Evolutionary conservation across 108 stramenopile genomes (phyloP).

Genomic region (Cylindrotheca closterium): DNA sequence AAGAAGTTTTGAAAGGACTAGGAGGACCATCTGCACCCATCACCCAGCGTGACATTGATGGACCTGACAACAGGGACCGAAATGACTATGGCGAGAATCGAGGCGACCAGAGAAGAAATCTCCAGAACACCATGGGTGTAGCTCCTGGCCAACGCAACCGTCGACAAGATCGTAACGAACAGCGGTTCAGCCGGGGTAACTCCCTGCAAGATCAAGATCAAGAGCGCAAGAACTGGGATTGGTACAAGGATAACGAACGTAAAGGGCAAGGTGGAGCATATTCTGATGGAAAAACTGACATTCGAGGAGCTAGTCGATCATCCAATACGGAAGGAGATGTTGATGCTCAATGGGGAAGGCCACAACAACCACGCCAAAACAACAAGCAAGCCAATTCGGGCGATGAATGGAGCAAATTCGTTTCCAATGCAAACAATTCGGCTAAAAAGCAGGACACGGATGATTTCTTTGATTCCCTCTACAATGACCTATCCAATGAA

Average conservation of each 20-base stretch:
- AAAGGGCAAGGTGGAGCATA: conserved; percentile 30
- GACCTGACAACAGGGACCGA: conserved; percentile 18
- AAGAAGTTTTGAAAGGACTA: conserved; percentile 64
- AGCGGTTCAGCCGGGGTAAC: conserved; percentile 29
- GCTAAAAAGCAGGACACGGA: conserved; percentile 39
- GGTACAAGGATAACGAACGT: conserved; percentile 68
- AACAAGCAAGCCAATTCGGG: conserved; percentile 17
- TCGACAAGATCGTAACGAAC: conserved; percentile 63
- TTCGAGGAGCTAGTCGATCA: conserved; percentile 6
- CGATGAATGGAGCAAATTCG: conserved; percentile 54
- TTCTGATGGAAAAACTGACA: conserved; percentile 19
- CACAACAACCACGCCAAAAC: conserved; percentile 13
- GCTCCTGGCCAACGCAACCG: conserved; percentile 52
- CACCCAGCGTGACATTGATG: conserved; percentile 33
- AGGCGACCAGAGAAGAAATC: conserved; percentile 16
- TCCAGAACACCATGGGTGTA: conserved; percentile 31
- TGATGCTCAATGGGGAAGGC: conserved; percentile 55
- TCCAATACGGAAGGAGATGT: conserved; percentile 30
- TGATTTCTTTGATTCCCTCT: conserved; percentile 78
- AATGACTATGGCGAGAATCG: not conserved
- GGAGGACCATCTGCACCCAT: conserved; percentile 67
- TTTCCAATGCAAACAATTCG: conserved; percentile 20
- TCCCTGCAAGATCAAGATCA: conserved; percentile 27
- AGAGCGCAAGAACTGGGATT: conserved; percentile 73
- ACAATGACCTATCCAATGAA: conserved; percentile 67